Evolutionary conservation across 129 eudicot species (phyloP).

Genomic region (Centrapalus pauciflorus): DNA sequence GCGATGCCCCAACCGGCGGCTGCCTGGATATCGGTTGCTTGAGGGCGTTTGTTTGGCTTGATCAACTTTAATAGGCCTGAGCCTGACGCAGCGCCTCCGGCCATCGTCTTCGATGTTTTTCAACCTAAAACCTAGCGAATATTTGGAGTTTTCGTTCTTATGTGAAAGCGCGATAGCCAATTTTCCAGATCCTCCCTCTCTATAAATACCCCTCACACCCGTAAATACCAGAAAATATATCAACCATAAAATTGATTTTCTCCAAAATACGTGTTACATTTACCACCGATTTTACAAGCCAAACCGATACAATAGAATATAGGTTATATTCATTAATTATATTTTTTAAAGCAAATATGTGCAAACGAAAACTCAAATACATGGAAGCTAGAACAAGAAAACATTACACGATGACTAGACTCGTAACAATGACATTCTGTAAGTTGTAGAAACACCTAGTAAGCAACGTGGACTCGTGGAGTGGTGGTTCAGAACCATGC

Average conservation of each 20-base stretch:
- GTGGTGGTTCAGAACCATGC: no score
- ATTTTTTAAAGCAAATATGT: no score
- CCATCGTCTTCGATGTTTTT: constrained; percentile 26
- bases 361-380: no score
- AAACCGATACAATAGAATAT: no score
- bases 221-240: neutral
- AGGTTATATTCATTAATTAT: no score
- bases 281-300: no score
- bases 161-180: neutral
- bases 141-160: constrained; percentile 9
- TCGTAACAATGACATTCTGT: no score
- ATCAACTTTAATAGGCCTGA: constrained; percentile 23
- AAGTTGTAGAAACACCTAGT: no score
- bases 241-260: neutral
- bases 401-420: no score
- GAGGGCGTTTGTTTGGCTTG: constrained; percentile 29
- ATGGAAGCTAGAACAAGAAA: no score
- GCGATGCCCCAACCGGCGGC: constrained; percentile 45
- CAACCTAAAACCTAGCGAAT: constrained; percentile 20
- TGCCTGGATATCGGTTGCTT: constrained; percentile 35
- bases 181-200: neutral
- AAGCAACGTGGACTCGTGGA: no score
- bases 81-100: constrained; percentile 24
- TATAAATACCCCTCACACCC: neutral
- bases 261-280: no score